These are phyloP conservation scores for Casuarina glauca DNA, from an alignment of 306 rosid species.

Conservation along the genomic window DNA sequence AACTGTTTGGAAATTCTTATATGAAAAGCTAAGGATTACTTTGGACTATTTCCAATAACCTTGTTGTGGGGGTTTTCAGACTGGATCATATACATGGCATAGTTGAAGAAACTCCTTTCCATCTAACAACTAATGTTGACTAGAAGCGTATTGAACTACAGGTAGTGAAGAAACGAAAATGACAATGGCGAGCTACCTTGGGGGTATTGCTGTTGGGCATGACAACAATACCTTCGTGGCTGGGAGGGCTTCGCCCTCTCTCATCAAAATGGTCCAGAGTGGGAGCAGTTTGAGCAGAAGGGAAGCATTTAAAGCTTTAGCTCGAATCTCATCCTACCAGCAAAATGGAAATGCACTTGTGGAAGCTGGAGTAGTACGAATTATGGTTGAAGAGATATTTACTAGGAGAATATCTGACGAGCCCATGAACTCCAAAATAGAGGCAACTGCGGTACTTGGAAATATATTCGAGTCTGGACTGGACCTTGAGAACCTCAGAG, in stretches of 20 bases:
- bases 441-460: conserved; percentile 50
- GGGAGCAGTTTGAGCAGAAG: conserved; percentile 36
- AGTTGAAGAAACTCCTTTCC: background rate
- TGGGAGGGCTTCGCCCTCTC: conserved; percentile 38
- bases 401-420: conserved; percentile 33
- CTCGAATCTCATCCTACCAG: conserved; percentile 39
- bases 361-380: conserved; percentile 40
- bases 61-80: background rate
- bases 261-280: conserved; percentile 34
- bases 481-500: conserved; percentile 38
- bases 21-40: background rate
- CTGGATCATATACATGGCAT: background rate
- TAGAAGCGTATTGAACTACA: conserved; percentile 6
- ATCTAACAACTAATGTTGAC: background rate
- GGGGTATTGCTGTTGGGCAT: conserved; percentile 42
- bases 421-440: conserved; percentile 39
- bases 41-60: background rate
- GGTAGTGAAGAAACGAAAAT: conserved; percentile 43
- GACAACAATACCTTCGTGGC: conserved; percentile 41
- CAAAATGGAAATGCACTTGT: conserved; percentile 35
- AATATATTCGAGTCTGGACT: conserved; percentile 37
- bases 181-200: conserved; percentile 53
- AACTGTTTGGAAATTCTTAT: background rate
- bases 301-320: conserved; percentile 44
- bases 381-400: conserved; percentile 54